Conservation (phyloP, 345 rosid genomes). For the Limnanthes douglasii region DNA sequence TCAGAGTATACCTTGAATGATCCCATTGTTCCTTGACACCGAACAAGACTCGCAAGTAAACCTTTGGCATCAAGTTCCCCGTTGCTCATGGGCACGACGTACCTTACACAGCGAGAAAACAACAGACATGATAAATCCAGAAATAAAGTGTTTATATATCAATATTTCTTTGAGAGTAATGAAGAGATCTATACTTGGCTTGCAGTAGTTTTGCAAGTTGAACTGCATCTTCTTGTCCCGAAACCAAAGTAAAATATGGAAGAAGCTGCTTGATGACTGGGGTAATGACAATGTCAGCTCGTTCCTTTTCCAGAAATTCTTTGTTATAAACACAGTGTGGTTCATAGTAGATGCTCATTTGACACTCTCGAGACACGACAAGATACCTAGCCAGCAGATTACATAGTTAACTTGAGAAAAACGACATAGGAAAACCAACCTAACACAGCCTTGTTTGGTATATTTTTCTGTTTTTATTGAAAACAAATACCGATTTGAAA, state of each 20-base stretch:
- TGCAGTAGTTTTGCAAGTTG: slow-evolving; percentile 58
- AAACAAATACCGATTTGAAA: no score
- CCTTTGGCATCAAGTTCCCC: slow-evolving; percentile 87
- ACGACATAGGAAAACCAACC: no score
- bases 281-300: slow-evolving; percentile 69
- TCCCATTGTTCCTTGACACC: slow-evolving; percentile 58
- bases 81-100: slow-evolving; percentile 70
- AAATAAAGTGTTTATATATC: slow-evolving; percentile 1
- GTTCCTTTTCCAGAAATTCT: slow-evolving; percentile 40
- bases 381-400: slow-evolving; percentile 33
- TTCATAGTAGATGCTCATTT: slow-evolving; percentile 67
- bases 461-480: no score
- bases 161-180: slow-evolving; percentile 1
- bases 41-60: slow-evolving; percentile 38
- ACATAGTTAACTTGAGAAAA: no score
- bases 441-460: no score
- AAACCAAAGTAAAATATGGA: slow-evolving; percentile 73
- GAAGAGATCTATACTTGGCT: slow-evolving; percentile 42
- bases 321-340: slow-evolving; percentile 72
- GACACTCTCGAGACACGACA: slow-evolving; percentile 35
- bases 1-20: slow-evolving; percentile 54
- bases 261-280: slow-evolving; percentile 92
- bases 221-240: slow-evolving; percentile 94
- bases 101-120: slow-evolving; percentile 29
- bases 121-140: not conserved